These are phyloP conservation scores for Litsea cubeba DNA, from an alignment of 164 flowering plant species.

Conservation along the genomic window DNA sequence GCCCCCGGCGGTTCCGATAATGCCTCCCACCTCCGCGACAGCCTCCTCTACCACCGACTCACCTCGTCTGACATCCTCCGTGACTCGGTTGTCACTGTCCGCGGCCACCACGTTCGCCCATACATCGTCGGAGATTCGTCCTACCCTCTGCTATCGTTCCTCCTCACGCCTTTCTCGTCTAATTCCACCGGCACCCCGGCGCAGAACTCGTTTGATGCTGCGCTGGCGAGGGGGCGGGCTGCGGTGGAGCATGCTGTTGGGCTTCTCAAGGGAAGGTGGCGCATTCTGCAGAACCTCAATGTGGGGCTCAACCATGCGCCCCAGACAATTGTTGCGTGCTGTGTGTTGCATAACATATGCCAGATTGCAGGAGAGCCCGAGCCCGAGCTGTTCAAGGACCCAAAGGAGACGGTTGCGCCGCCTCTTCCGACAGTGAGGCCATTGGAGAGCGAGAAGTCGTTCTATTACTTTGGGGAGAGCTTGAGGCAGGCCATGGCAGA, in stretches of 20 bases:
- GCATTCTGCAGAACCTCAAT: constrained; percentile 80
- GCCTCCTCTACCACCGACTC: constrained; percentile 64
- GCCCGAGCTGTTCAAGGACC: constrained; percentile 71
- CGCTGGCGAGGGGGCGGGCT: constrained; percentile 66
- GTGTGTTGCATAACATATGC: constrained; percentile 92
- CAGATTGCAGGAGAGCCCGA: constrained; percentile 96
- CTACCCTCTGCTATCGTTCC: constrained; percentile 68
- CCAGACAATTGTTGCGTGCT: constrained; percentile 91
- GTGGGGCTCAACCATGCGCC: constrained; percentile 87
- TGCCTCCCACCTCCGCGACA: constrained; percentile 79
- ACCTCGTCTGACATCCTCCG: constrained; percentile 70
- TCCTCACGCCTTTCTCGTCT: constrained; percentile 70
- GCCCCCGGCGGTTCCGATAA: constrained; percentile 82
- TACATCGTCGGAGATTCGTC: constrained; percentile 88
- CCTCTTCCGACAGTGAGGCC: constrained; percentile 31
- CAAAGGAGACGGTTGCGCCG: constrained; percentile 52
- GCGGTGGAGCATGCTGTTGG: constrained; percentile 79
- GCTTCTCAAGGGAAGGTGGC: constrained; percentile 88
- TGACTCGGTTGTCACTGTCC: constrained; percentile 65
- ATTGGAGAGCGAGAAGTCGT: constrained; percentile 76
- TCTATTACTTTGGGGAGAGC: constrained; percentile 59
- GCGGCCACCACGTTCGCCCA: constrained; percentile 75
- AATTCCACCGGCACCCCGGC: constrained; percentile 50
- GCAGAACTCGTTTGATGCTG: constrained; percentile 72
- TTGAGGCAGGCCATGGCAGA: constrained; percentile 87